Base-by-base conservation (phyloP, 169 alveolate species). In the Eimeria acervulina region DNA sequence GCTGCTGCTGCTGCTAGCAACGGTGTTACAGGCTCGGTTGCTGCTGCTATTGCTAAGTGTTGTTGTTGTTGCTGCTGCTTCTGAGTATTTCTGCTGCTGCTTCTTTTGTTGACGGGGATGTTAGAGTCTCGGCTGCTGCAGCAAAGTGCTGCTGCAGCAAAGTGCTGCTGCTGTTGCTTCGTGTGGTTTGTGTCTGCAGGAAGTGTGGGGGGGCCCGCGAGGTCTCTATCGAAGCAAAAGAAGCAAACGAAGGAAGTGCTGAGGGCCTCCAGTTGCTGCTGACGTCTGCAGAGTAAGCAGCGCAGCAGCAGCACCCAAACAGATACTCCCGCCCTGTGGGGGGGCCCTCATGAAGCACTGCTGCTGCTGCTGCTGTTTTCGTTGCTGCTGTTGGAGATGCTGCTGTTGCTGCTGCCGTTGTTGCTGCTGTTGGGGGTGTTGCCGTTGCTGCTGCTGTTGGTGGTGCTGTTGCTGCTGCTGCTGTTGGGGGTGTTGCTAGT, bases 121-220 rank as follows among this genome's bases (percentile, higher is more conserved):
- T 47, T 47, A 12, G 55, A 47, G 40, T 68, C n/a, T 13, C 5
- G 55, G 55, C 12, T 47, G 55, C 55, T 47, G 55, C 12, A n/a
- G n/a, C n/a, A n/a, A n/a, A n/a, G n/a, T 47, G 5, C 55, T 47
- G 55, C 55, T 47, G 55, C 5, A 12, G 55, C 12, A 47, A 47
- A 7, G 55, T 55, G 66, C 26, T 55, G 13, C 66, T 68, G 80
- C 42, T 68, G 44, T 6, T n/a, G 42, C 42, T 68, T 1, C 42
- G 5, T 68, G 23, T 6, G 8, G 36, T 68, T n/a, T n/a, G 80
- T 68, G 36, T 47, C 55, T 47, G 55, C 42, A 68, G 80, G 80
- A 38, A 68, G 21, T 68, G 80, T 68, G 80, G 80, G 42, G 13
- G 19, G 42, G 42, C 80, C 80, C 80, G 80, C 10, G 80, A 68